These are phyloP conservation scores for Echites panduratus DNA, from an alignment of 257 asterid species.

Conservation along the genomic window DNA sequence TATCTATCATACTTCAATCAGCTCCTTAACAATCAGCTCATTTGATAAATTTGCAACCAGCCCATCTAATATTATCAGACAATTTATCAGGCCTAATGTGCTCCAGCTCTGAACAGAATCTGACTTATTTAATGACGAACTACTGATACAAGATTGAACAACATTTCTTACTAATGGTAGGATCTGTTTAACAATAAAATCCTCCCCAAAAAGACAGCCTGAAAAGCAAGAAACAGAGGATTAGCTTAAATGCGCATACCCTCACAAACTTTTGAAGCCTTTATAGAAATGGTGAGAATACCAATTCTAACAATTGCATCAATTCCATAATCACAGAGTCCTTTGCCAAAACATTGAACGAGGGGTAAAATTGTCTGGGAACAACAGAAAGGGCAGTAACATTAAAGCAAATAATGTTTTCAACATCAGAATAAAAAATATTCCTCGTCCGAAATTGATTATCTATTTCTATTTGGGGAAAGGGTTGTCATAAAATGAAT, in stretches of 20 bases:
- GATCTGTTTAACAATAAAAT: conserved; percentile 63
- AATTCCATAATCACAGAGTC: conserved; percentile 80
- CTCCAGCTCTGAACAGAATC: conserved; percentile 90
- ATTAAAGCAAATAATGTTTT: neutral
- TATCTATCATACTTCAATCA: conserved; percentile 57
- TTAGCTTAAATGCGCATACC: conserved; percentile 17
- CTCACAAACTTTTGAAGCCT: conserved; percentile 15
- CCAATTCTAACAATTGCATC: conserved; percentile 89
- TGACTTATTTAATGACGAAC: conserved; percentile 47
- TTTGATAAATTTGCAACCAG: conserved; percentile 57
- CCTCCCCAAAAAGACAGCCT: conserved; percentile 88
- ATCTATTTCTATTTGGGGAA: neutral
- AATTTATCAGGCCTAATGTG: conserved; percentile 58
- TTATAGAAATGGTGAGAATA: conserved; percentile 29
- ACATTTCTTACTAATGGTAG: conserved; percentile 60
- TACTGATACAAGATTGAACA: conserved; percentile 52
- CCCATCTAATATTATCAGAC: conserved; percentile 68
- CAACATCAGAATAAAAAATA: neutral
- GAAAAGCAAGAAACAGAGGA: conserved; percentile 27
- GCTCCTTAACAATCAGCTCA: conserved; percentile 65
- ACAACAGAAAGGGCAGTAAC: conserved; percentile 17
- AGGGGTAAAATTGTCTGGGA: conserved; percentile 86
- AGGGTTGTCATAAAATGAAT: too few species aligned
- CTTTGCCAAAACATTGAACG: conserved; percentile 88
- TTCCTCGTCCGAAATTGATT: neutral